These are phyloP conservation scores for Fusarium heterosporum DNA, from an alignment of 2,329 filamentous ascomycete genomes.

Conservation along the genomic window DNA sequence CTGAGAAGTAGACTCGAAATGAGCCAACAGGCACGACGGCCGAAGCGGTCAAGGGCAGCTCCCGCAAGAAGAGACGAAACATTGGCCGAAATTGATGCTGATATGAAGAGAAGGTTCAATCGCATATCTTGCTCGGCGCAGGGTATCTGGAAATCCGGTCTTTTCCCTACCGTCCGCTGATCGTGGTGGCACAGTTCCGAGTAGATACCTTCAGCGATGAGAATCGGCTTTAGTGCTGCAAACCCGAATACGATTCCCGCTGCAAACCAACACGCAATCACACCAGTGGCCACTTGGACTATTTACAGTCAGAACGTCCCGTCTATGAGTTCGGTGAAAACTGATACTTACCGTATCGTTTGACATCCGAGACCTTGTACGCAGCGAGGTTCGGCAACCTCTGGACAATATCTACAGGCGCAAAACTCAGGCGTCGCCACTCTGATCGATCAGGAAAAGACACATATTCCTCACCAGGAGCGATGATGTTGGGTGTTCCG, in stretches of 20 bases:
- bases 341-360: conserved; percentile 40
- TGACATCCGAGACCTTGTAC: conserved; percentile 49
- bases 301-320: neutral
- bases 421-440: conserved; percentile 48
- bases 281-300: conserved; percentile 77
- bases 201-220: conserved; percentile 80
- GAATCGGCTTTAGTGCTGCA: conserved; percentile 82
- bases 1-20: conserved; percentile 76
- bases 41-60: conserved; percentile 83
- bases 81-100: conserved; percentile 87
- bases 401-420: conserved; percentile 42
- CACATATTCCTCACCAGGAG: neutral
- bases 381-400: conserved; percentile 47
- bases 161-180: conserved; percentile 6
- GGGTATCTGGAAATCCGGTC: conserved; percentile 49
- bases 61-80: conserved; percentile 86
- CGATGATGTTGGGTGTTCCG: neutral
- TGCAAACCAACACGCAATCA: conserved; percentile 79
- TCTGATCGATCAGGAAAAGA: conserved; percentile 25
- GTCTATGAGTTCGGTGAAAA: accelerated
- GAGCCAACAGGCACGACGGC: conserved; percentile 79
- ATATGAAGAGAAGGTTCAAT: conserved; percentile 90
- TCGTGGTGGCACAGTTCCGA: conserved; percentile 65
- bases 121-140: conserved; percentile 65
- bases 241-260: conserved; percentile 86